Evolutionary conservation across 2,329 filamentous ascomycete genomes (phyloP), one percentile per base, ranked within the genome.

Genomic region (Dichotomopilus funicola): DNA sequence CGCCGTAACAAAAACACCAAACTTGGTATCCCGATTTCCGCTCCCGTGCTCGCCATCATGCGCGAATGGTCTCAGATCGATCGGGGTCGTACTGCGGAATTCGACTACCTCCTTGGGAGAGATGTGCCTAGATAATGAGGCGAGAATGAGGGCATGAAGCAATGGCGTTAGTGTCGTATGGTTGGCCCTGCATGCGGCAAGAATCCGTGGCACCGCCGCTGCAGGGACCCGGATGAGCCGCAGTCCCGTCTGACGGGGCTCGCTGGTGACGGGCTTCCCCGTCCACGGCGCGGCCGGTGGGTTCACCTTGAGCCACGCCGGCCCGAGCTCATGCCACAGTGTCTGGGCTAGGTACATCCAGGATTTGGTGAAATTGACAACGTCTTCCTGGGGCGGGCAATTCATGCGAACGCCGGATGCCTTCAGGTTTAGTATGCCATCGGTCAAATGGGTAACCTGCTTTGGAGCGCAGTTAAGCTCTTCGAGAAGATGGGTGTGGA

Each of bases 81-180:
- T 75, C 52, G 76, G 73, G 0, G 75, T 79, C 19, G 59, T 62
- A 34, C 67, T 66, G 10, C 61, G 55, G 56, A 80, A 75, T 1
- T 66, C 65, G 0, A 63, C 56, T 0, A 70, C 71, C 4, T 66
- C 60, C 0, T 61, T 52, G 5, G 66, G 60, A 0, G 73, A 68
- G 2, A 79, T 61, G 3, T 66, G 71, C 0, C 59, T 63, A 4
- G 73, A 64, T 5, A 80, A 64, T 2, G 76, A 75, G 6, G 67
- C 64, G 5, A 77, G 65, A 4, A 73, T 62, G 0, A 82, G 67
- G 2, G 70, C 73, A 37, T 81, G 75, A 0, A 82, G 50, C 6
- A 82, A 68, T 0, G 71, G 71, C 0, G 79, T 82, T 6, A 82
- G 62, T 2, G 77, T 79, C 11, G 72, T 68, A 2, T 64, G 62